A percentile compares a stretch with the other conserved stretches of the same genome.
Conservation (phyloP, 2,329 filamentous ascomycete genomes). For the Neonectria faginata region DNA sequence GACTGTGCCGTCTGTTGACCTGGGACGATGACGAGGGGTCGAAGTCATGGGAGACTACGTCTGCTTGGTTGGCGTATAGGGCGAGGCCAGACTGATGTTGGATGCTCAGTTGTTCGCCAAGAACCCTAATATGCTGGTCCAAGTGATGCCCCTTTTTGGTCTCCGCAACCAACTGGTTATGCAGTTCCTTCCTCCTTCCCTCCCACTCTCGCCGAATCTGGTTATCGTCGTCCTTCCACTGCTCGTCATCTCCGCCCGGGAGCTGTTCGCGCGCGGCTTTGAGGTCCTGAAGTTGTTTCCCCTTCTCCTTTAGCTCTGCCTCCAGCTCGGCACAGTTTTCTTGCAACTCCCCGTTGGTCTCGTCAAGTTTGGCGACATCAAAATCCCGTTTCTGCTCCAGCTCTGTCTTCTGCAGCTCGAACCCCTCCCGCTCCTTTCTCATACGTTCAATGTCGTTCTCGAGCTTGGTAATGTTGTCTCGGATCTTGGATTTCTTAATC, state of each 20-base stretch:
- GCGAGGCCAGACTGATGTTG: constrained; percentile 57
- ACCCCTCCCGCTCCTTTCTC: constrained; percentile 65
- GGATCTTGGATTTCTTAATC: constrained; percentile 74
- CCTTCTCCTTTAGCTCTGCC: constrained; percentile 74
- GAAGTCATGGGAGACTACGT: constrained; percentile 60
- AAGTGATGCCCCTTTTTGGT: constrained; percentile 60
- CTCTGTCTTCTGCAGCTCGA: constrained; percentile 64
- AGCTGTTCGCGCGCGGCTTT: constrained; percentile 77
- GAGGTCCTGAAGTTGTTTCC: constrained; percentile 77
- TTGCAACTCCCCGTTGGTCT: constrained; percentile 70
- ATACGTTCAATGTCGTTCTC: constrained; percentile 72
- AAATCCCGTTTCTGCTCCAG: constrained; percentile 64
- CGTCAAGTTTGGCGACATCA: constrained; percentile 64
- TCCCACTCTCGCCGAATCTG: constrained; percentile 69
- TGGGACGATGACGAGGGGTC: constrained; percentile 51
- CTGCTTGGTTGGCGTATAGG: constrained; percentile 60
- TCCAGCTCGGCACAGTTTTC: constrained; percentile 75
- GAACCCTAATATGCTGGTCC: constrained; percentile 58
- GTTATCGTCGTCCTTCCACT: constrained; percentile 63
- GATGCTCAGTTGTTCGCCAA: constrained; percentile 61
- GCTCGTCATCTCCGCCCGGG: constrained; percentile 70
- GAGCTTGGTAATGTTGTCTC: constrained; percentile 77
- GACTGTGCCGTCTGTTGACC: constrained; percentile 59
- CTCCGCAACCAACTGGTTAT: constrained; percentile 61
- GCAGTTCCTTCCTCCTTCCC: constrained; percentile 63